Evolutionary conservation across 352 stramenopile species (phyloP).

Genomic region (Nothophytophthora sp.): DNA sequence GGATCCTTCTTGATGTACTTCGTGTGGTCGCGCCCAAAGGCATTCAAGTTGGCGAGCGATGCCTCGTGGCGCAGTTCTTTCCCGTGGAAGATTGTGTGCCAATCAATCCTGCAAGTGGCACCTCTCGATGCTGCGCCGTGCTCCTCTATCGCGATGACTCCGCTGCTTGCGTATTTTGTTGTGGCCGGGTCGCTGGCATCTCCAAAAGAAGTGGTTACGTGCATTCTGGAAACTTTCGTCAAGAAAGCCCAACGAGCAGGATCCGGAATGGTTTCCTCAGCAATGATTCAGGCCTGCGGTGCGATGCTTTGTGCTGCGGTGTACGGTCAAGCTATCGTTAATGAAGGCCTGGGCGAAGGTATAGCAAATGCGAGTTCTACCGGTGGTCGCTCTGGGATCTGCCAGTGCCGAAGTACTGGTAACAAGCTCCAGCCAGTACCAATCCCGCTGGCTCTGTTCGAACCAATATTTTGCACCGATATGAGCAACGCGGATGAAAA

Average conservation of each 20-base stretch:
- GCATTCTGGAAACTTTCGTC: constrained; percentile 43
- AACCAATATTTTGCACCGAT: constrained; percentile 21
- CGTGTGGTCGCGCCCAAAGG: constrained; percentile 42
- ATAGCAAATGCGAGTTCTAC: constrained; percentile 1
- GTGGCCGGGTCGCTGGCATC: constrained; percentile 32
- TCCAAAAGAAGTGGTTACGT: constrained; percentile 34
- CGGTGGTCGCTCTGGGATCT: constrained; percentile 7
- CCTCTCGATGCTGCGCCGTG: constrained; percentile 22
- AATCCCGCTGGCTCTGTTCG: constrained; percentile 36
- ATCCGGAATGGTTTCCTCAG: constrained; percentile 22
- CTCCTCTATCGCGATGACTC: constrained; percentile 37
- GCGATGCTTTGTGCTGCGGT: constrained; percentile 38
- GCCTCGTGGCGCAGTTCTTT: constrained; percentile 43
- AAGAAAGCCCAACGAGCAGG: constrained; percentile 29
- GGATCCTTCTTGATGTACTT: constrained; percentile 47
- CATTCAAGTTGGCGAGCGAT: constrained; percentile 28
- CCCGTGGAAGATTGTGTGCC: constrained; percentile 41
- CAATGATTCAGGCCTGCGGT: constrained; percentile 34
- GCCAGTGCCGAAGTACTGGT: constrained; percentile 22
- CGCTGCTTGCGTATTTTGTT: constrained; percentile 45
- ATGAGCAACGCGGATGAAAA: constrained; percentile 1
- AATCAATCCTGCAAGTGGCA: constrained; percentile 32
- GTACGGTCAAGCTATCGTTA: constrained; percentile 20
- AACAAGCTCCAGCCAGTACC: constrained; percentile 12
- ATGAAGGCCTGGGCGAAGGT: not conserved